These are phyloP conservation scores for Hanseniaspora guilliermondii DNA, from an alignment of 805 yeast species.

Conservation along the genomic window DNA sequence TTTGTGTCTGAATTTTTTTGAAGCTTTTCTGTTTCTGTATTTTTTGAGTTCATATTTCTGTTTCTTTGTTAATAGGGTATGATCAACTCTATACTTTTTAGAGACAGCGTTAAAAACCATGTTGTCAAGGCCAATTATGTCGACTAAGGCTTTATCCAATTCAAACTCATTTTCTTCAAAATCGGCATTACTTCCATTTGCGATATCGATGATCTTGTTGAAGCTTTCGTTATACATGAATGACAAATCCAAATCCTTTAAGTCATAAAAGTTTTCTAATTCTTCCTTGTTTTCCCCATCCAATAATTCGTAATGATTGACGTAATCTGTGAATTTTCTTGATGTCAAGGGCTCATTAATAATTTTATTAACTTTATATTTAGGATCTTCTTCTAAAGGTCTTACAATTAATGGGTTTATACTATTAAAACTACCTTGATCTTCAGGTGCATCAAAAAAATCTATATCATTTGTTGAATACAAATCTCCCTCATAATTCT, in stretches of 20 bases:
- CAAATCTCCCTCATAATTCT: not conserved
- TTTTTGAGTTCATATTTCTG: constrained; percentile 13
- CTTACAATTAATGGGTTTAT: constrained; percentile 5
- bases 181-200: not conserved
- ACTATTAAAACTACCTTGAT: constrained; percentile 2
- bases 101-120: constrained; percentile 1
- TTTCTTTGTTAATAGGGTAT: not conserved
- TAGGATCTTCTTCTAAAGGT: not conserved
- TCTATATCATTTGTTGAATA: not conserved
- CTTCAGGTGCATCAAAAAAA: not conserved
- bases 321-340: constrained; percentile 1
- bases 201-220: constrained; percentile 2
- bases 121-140: constrained; percentile 8
- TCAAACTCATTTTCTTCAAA: constrained; percentile 4
- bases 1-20: constrained; percentile 10
- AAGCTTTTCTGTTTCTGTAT: constrained; percentile 13
- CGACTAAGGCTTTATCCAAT: constrained; percentile 2
- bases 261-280: not conserved
- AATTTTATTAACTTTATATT: not conserved
- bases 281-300: not conserved
- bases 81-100: constrained; percentile 12
- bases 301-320: constrained; percentile 2
- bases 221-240: constrained; percentile 11
- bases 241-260: constrained; percentile 5
- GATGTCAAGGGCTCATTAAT: not conserved